phyloP scores from a whole-genome alignment of 2,329 filamentous ascomycete genomes.

The Fusarium irregulare region DNA sequence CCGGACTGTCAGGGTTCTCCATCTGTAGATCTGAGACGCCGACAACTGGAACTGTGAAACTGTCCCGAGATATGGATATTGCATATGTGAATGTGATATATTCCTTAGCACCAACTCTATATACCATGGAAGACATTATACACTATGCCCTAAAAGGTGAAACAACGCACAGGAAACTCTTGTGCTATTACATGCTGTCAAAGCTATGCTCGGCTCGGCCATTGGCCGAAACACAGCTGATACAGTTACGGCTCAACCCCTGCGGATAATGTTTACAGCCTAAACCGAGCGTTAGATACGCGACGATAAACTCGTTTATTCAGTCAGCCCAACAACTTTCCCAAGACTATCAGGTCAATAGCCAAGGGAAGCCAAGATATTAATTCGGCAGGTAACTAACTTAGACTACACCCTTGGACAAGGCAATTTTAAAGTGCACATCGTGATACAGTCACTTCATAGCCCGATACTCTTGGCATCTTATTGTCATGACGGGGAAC shows the following conservation, averaged over 20 bases:
- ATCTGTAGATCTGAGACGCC: slow-evolving; percentile 27
- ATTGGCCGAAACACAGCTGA: slow-evolving; percentile 29
- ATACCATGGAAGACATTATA: background rate
- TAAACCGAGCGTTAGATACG: slow-evolving; percentile 2
- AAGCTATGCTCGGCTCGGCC: slow-evolving; percentile 10
- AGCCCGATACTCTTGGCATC: background rate
- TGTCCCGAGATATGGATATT: slow-evolving; percentile 15
- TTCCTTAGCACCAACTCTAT: slow-evolving; percentile 14
- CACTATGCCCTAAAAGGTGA: slow-evolving; percentile 5
- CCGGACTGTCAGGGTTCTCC: slow-evolving; percentile 8
- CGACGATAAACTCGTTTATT: background rate
- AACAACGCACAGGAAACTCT: slow-evolving; percentile 17
- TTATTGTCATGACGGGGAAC: background rate
- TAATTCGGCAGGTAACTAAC: background rate
- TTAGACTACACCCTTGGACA: background rate
- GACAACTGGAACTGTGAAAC: slow-evolving; percentile 27
- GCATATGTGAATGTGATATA: background rate
- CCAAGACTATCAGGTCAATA: background rate
- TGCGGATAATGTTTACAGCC: slow-evolving; percentile 7
- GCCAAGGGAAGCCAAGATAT: background rate
- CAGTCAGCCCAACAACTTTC: background rate
- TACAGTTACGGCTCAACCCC: slow-evolving; percentile 9
- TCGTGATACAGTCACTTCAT: background rate
- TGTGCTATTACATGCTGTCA: slow-evolving; percentile 1
- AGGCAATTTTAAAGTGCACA: background rate